Conservation (phyloP, 129 eudicot genomes). For the Artemisia tridentata region DNA sequence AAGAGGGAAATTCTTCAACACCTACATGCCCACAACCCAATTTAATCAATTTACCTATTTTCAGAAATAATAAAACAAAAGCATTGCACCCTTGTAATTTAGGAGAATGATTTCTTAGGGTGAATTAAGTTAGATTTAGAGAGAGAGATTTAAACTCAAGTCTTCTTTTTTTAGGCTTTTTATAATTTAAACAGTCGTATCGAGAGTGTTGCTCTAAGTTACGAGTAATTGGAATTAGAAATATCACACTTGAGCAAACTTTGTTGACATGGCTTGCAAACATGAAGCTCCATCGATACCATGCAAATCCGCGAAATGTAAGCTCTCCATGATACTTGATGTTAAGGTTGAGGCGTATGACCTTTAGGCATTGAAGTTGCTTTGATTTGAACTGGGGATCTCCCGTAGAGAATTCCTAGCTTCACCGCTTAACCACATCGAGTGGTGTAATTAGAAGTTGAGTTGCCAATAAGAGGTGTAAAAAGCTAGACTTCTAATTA, state of each 20-base stretch:
- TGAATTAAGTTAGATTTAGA: background rate
- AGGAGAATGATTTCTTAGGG: constrained; percentile 7
- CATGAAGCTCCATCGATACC: too few relatives aligned
- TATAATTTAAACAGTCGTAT: background rate
- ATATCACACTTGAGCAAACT: too few relatives aligned
- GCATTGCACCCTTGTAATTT: background rate
- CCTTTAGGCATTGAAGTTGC: too few relatives aligned
- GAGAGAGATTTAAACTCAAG: background rate
- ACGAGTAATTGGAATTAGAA: too few relatives aligned
- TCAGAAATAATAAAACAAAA: constrained; percentile 3
- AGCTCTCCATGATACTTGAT: too few relatives aligned
- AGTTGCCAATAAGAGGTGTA: background rate
- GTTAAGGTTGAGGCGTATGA: too few relatives aligned
- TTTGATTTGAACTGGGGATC: too few relatives aligned
- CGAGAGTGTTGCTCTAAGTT: background rate
- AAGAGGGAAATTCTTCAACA: constrained; percentile 33
- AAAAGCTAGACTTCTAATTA: background rate
- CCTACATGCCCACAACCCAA: constrained; percentile 32
- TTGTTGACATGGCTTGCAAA: too few relatives aligned
- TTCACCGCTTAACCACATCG: too few relatives aligned
- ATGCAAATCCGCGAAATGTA: too few relatives aligned
- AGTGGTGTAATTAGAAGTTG: background rate
- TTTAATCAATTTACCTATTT: constrained; percentile 42
- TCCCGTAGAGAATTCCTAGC: too few relatives aligned
- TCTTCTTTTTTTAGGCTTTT: background rate